Base-by-base conservation (phyloP, 2,329 filamentous ascomycete genomes). In the Colletotrichum shisoi region DNA sequence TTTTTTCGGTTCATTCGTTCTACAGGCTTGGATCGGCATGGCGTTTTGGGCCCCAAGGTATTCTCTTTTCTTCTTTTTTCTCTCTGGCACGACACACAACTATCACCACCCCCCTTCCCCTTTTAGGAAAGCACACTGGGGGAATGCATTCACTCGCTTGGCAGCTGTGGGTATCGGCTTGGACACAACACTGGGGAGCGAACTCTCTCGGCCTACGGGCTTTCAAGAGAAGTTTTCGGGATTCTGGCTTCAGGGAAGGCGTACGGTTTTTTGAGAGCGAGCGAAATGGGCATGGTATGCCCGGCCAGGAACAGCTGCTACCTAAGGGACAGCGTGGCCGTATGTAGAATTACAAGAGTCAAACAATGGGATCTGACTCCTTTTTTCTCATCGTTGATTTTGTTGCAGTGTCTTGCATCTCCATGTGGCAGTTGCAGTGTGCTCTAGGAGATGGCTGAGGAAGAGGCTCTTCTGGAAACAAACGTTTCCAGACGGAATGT, bases 321-420 rank as follows among this genome's bases (percentile, higher is more conserved):
- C 64, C 60, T 3, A 51, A 39, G 53, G 64, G 56, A 67, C 48
- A 59, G 60, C 64, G 48, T 56, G 64, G 61, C 64, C 42, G 54
- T 67, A 45, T 67, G 64, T 67, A 67, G 64, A 67, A 59, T 34
- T 56, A 64, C 49, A 17, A 49, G 46, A 67, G 53, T 59, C 64
- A 64, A 58, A 49, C 31, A 54, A 63, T 64, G 48, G 45, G 42
- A 56, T 31, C 19, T 64, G 64, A 49, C 64, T 64, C 61, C 21
- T 40, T 44, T 34, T 58, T 58, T 44, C 49, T 58, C 31, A 37
- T 49, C 40, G 34, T 48, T 44, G 27, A 31, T 19, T 12, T 34
- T 13, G 31, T 34, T 34, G 31, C 31, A 8, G 27, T 31, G 5
- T 19, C 17, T 4, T 17, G 4, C 8, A 19, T 51, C 24, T 49